Evolutionary conservation across 176 grass and related monocot species (phyloP), one percentile per base, ranked within the genome.

Genomic region (Cymbopogon citratus): DNA sequence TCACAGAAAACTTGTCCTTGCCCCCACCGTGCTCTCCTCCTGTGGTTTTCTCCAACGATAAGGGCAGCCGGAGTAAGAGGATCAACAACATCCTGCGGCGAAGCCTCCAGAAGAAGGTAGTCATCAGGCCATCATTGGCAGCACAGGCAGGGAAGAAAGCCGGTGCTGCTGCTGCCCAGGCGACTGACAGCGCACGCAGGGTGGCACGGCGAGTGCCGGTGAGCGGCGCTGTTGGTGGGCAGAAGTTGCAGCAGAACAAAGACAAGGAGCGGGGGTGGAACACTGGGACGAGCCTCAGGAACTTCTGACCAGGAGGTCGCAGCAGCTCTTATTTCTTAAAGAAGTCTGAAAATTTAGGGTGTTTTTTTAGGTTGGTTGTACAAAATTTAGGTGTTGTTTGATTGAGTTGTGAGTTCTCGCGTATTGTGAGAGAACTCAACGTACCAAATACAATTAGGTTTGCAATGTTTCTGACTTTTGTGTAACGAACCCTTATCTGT

Each of bases 31-130:
- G 57, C 35, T 88, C 86, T 5, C 80, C 88, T 26, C 86, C 49
- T 0, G n/a, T n/a, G n/a, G 79, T 67, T n/a, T 19, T 85, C n/a
- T n/a, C n/a, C n/a, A n/a, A n/a, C n/a, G 31, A 3, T 33, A 33
- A 2, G 71, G 66, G 69, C 9, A 83, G 89, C 63, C 64, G 88
- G 54, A 87, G 66, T 34, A 95, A 80, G 85, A 95, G 61, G 82
- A 91, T 94, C 68, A 89, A 60, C 70, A 95, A 73, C 83, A 98
- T 98, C 71, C 85, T 99, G 43, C 85, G 91, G 29, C 86, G 91
- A 69, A 99, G 96, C 85, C 81, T 99, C 15, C 96, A 99, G 77
- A 99, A 99, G 92, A 99, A 95, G 54, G 96, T 99, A 70, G 79
- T 99, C 83, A 83, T 98, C 61, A 82, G 92, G 61, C 72, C 92